Evolutionary conservation across 2,329 filamentous ascomycete genomes (phyloP).

Genomic region (Chaetomiaceae sp.): DNA sequence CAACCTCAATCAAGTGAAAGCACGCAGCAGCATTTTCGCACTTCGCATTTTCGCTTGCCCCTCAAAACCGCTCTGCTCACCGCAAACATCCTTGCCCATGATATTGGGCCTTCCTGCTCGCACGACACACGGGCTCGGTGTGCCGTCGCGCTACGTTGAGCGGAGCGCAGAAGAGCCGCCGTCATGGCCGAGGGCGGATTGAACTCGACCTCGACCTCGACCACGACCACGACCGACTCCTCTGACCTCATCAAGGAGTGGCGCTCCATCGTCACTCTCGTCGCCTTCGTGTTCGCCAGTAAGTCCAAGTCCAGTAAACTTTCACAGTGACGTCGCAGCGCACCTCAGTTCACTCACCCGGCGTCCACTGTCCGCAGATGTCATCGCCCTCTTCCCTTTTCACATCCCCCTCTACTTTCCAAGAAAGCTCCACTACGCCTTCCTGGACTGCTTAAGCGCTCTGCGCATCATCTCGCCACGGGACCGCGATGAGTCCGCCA

Average conservation of each 20-base stretch:
- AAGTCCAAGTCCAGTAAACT: no score
- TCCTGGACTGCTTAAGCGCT: slow-evolving; percentile 37
- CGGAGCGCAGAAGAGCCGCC: slow-evolving; percentile 1
- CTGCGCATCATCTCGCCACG: slow-evolving; percentile 48
- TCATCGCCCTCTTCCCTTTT: slow-evolving; percentile 64
- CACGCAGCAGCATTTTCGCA: no score
- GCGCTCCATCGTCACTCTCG: slow-evolving; percentile 63
- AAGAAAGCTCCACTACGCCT: slow-evolving; percentile 37
- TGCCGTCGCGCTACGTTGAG: not conserved
- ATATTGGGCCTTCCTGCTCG: not conserved
- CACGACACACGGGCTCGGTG: slow-evolving; percentile 1
- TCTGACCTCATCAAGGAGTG: slow-evolving; percentile 55
- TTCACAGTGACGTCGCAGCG: no score
- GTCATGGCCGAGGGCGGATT: slow-evolving; percentile 7
- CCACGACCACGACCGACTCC: slow-evolving; percentile 24
- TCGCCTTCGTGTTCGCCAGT: slow-evolving; percentile 66
- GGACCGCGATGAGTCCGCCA: slow-evolving; percentile 24
- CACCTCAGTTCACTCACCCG: not conserved
- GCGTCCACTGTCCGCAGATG: slow-evolving; percentile 40
- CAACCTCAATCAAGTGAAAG: no score
- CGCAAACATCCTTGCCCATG: not conserved
- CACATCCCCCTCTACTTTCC: slow-evolving; percentile 58
- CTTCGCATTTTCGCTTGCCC: not conserved
- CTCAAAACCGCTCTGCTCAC: not conserved
- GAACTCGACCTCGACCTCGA: no score